Conservation (phyloP, 495 filamentous ascomycete genomes). For the Xylaria cubensis region DNA sequence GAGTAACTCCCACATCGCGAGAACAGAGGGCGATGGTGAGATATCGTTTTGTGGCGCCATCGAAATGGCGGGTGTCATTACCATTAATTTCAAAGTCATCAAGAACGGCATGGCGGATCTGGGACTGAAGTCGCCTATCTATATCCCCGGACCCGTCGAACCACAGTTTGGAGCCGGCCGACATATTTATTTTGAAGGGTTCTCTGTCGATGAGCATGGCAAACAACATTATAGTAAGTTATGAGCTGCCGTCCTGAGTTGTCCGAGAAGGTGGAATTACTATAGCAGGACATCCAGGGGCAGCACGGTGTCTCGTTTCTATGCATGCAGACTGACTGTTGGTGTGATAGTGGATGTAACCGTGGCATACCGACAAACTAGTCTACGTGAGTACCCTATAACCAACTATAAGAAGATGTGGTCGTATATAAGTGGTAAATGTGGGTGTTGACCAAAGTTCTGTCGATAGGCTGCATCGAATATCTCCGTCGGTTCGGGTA, state of each 20-base stretch:
- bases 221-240: conserved; percentile 78
- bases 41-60: conserved; percentile 97
- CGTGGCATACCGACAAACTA: conserved; percentile 89
- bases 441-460: neutral
- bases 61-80: conserved; percentile 95
- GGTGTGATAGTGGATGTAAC: conserved; percentile 71
- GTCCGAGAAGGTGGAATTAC: neutral
- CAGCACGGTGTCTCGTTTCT: neutral
- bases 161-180: conserved; percentile 87
- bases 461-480: conserved; percentile 64
- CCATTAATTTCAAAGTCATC: conserved; percentile 87
- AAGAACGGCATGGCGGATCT: conserved; percentile 80
- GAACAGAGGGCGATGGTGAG: conserved; percentile 82
- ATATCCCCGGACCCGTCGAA: conserved; percentile 88
- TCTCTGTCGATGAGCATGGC: conserved; percentile 88
- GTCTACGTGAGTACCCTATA: conserved; percentile 60
- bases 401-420: neutral
- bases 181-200: conserved; percentile 92
- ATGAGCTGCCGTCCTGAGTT: neutral
- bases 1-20: neutral
- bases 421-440: neutral
- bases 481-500: conserved; percentile 84
- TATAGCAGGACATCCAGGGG: neutral
- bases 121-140: conserved; percentile 86
- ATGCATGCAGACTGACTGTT: neutral